phyloP scores from a whole-genome alignment of 306 rosid genomes.

The Alnus glutinosa region DNA sequence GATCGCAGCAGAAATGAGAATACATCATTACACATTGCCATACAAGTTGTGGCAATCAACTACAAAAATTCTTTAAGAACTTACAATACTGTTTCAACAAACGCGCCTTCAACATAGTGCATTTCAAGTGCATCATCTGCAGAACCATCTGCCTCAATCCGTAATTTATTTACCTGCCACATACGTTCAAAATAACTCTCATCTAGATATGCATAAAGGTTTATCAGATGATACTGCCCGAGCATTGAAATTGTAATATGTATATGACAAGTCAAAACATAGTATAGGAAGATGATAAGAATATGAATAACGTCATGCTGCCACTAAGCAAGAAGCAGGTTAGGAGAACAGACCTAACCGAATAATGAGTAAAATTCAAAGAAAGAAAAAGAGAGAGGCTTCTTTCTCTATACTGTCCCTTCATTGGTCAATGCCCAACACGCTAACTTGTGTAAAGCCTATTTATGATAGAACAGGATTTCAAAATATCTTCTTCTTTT shows the following conservation, averaged over 20 bases:
- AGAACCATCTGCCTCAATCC: constrained; percentile 60
- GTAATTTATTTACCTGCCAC: constrained; percentile 74
- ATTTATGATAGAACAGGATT: not conserved
- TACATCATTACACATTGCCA: constrained; percentile 8
- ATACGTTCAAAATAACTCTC: constrained; percentile 14
- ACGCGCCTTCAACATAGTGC: constrained; percentile 90
- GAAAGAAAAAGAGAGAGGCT: not conserved
- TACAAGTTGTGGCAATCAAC: not conserved
- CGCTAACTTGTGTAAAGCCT: not conserved
- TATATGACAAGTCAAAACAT: not conserved
- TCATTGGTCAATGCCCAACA: not conserved
- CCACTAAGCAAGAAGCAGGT: not conserved
- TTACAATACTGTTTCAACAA: constrained; percentile 88
- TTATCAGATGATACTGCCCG: not conserved
- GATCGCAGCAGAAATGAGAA: constrained; percentile 23
- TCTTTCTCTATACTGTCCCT: not conserved
- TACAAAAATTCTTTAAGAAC: constrained; percentile 31
- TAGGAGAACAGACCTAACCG: not conserved
- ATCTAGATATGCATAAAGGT: constrained; percentile 10
- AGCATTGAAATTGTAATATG: constrained; percentile 2
- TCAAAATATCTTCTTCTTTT: not conserved
- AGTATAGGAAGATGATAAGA: not conserved
- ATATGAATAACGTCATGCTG: not conserved
- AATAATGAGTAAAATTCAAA: not conserved
- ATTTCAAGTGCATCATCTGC: constrained; percentile 65